These are phyloP conservation scores for Aspergillus sp. DNA, from an alignment of 2,329 filamentous ascomycete genomes.

Conservation along the genomic window DNA sequence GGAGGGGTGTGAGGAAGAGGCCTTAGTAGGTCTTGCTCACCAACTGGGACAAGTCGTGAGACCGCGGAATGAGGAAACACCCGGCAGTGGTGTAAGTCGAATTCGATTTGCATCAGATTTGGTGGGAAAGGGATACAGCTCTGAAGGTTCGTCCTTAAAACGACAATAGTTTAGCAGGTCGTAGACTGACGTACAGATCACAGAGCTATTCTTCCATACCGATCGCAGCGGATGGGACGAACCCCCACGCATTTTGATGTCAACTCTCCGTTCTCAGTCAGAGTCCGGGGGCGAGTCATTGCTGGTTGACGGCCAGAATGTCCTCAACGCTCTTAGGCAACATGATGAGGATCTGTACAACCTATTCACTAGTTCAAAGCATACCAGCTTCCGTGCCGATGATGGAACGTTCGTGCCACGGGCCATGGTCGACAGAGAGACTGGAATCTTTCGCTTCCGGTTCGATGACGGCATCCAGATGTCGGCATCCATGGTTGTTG, in stretches of 20 bases:
- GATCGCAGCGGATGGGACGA: slow-evolving; percentile 18
- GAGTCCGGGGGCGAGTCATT: slow-evolving; percentile 13
- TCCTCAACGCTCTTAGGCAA: slow-evolving; percentile 12
- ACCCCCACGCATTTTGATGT: slow-evolving; percentile 16
- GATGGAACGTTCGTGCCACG: slow-evolving; percentile 17
- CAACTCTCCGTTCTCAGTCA: slow-evolving; percentile 12
- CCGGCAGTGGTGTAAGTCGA: slow-evolving; percentile 16
- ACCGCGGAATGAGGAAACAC: slow-evolving; percentile 13
- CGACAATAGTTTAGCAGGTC: neutral
- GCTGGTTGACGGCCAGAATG: slow-evolving; percentile 9
- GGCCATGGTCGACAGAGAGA: slow-evolving; percentile 9
- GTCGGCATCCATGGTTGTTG: slow-evolving; percentile 11
- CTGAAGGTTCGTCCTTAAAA: slow-evolving; percentile 5
- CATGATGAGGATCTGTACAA: slow-evolving; percentile 11
- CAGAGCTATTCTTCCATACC: slow-evolving; percentile 18
- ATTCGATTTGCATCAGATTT: slow-evolving; percentile 14
- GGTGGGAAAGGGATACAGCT: slow-evolving; percentile 15
- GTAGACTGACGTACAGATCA: neutral
- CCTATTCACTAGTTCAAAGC: slow-evolving; percentile 11
- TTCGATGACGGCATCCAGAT: slow-evolving; percentile 18
- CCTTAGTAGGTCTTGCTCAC: slow-evolving; percentile 4
- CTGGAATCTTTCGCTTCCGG: slow-evolving; percentile 16
- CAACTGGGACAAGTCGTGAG: slow-evolving; percentile 13
- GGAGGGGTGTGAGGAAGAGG: slow-evolving; percentile 10
- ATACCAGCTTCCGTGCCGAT: slow-evolving; percentile 14